A percentile compares a stretch with the other conserved stretches of the same genome.
These are phyloP conservation scores for Moesziomyces sp. DNA, from an alignment of 1,284 basidiomycete species.

Conservation along the genomic window DNA sequence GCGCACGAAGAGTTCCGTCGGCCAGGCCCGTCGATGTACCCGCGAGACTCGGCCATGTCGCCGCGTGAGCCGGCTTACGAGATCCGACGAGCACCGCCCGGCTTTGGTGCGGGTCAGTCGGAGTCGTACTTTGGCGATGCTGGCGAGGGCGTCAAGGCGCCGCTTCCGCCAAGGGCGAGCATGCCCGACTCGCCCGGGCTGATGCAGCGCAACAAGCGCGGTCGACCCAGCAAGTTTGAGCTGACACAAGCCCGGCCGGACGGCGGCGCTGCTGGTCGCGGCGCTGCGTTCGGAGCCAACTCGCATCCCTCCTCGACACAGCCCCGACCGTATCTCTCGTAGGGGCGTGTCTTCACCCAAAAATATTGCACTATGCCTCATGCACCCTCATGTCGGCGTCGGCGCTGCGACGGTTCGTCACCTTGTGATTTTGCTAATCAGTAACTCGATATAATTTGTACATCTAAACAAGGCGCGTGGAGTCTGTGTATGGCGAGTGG, in stretches of 20 bases:
- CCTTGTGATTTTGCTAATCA: constrained; percentile 12
- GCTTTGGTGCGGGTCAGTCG: constrained; percentile 13
- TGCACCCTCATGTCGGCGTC: neutral
- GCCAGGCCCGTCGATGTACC: constrained; percentile 18
- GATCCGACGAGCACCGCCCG: constrained; percentile 15
- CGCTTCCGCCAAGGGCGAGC: constrained; percentile 20
- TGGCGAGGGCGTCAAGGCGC: constrained; percentile 10
- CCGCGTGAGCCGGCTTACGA: constrained; percentile 23
- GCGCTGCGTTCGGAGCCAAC: constrained; percentile 8
- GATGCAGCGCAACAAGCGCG: constrained; percentile 39
- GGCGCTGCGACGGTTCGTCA: neutral
- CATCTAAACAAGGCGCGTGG: constrained; percentile 12
- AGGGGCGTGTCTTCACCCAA: neutral
- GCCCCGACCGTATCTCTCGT: constrained; percentile 22
- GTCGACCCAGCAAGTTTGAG: constrained; percentile 42
- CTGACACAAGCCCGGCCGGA: constrained; percentile 20
- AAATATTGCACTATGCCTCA: neutral
- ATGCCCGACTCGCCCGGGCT: constrained; percentile 15
- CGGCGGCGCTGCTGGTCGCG: neutral
- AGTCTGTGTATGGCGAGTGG: neutral
- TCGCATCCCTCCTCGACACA: constrained; percentile 14
- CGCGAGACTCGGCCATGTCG: constrained; percentile 23
- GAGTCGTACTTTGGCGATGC: constrained; percentile 16
- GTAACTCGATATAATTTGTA: constrained; percentile 21
- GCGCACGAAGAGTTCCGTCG: constrained; percentile 36